Conservation (phyloP, 116 monocot genomes). For the Dioscorea cayenensis region DNA sequence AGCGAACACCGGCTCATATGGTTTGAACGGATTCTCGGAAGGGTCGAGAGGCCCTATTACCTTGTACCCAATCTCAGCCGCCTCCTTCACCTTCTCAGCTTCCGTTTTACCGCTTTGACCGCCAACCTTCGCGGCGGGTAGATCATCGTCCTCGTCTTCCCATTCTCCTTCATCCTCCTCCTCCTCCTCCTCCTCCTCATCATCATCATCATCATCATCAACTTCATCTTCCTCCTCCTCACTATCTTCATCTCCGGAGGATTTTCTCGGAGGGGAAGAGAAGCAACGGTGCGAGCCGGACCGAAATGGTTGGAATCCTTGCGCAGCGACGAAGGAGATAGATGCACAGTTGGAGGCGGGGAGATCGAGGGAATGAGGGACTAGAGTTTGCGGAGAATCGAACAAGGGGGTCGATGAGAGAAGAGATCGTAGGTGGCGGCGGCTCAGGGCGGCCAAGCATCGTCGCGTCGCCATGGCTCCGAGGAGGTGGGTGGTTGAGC, state of each 20-base stretch:
- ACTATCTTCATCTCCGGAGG: conserved; percentile 16
- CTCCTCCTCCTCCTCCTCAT: conserved; percentile 17
- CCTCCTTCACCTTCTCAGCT: conserved; percentile 60
- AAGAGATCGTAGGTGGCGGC: conserved; percentile 28
- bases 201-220: conserved; percentile 10
- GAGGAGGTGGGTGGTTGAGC: background rate
- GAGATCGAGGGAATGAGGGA: background rate
- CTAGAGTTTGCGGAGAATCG: conserved; percentile 1
- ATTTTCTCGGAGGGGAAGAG: conserved; percentile 21
- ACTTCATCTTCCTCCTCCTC: conserved; percentile 16
- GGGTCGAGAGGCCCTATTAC: conserved; percentile 65
- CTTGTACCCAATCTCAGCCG: conserved; percentile 68
- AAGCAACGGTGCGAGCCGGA: conserved; percentile 7
- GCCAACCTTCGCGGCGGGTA: conserved; percentile 17
- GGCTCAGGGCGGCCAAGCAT: conserved; percentile 29
- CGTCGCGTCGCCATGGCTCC: conserved; percentile 37
- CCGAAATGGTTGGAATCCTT: background rate
- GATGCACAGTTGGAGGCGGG: background rate
- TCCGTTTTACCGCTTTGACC: conserved; percentile 54
- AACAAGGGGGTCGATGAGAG: conserved; percentile 5
- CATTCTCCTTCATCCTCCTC: conserved; percentile 20
- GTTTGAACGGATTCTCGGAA: conserved; percentile 76
- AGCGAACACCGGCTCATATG: conserved; percentile 72
- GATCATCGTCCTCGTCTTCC: conserved; percentile 23
- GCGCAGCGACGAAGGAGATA: background rate